Conservation (phyloP, 192 early-diverging fungal genomes). For the Chytriomyces confervae region DNA sequence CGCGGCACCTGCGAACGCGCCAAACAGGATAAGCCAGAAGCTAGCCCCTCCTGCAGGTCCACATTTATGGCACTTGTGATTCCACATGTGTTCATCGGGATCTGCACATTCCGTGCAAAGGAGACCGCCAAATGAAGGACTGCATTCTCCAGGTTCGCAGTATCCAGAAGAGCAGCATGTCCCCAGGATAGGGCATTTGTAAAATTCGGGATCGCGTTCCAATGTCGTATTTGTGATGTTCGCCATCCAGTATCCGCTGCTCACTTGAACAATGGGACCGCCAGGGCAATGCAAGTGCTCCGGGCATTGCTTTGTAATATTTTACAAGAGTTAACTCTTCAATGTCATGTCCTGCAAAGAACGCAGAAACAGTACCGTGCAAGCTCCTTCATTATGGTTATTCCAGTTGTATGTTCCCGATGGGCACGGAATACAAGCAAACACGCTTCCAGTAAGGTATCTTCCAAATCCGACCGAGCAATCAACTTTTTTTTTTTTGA, state of each 20-base stretch:
- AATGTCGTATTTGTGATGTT: background rate
- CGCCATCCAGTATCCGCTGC: conserved; percentile 20
- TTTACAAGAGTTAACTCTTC: background rate
- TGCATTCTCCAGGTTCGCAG: conserved; percentile 13
- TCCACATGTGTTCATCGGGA: conserved; percentile 22
- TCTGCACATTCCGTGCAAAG: conserved; percentile 28
- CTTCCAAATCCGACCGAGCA: conserved; percentile 21
- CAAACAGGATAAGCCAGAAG: conserved; percentile 17
- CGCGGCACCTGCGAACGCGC: conserved; percentile 19
- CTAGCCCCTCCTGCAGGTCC: background rate
- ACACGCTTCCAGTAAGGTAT: conserved; percentile 1
- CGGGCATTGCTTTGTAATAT: background rate
- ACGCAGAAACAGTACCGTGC: background rate
- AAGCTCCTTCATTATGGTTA: background rate
- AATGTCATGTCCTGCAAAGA: background rate
- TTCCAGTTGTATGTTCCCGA: conserved; percentile 19
- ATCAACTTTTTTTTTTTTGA: background rate
- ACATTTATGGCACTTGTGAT: conserved; percentile 28
- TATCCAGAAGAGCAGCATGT: conserved; percentile 22
- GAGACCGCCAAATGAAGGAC: conserved; percentile 10
- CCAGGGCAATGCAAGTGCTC: conserved; percentile 14
- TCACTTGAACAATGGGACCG: conserved; percentile 9
- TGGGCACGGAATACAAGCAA: conserved; percentile 16
- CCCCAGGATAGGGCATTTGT: conserved; percentile 14
- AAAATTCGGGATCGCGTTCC: background rate